Base-by-base conservation (phyloP, 345 rosid species). In the Linum trigynum region DNA sequence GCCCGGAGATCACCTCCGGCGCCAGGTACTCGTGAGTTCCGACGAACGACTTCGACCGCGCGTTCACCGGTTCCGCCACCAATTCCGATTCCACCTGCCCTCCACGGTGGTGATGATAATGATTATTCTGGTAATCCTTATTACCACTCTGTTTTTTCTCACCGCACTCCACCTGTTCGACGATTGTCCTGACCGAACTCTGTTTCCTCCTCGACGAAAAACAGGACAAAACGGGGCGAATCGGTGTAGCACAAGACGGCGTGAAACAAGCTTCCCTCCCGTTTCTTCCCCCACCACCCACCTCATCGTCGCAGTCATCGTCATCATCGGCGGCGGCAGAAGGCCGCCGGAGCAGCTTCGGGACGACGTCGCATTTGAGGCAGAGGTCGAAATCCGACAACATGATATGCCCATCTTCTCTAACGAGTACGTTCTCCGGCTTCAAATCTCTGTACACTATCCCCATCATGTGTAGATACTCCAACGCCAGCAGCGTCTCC, bases 21-120 rank as follows among this genome's bases (percentile, higher is more conserved):
- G 96, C 98, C 38, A 92, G 78, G 80, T 89, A 89, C 83, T 92
- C 98, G 77, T 92, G 97, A 38, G 98, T 92, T 2, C 97, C 98
- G 0, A 92, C 97, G 14, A 92, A 92, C 1, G 97, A 89, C 68
- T 81, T 87, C 5, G 98, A 92, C 41, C 84, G 74, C 23, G 92
- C 91, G 4, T 80, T 79, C 64, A 85, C 76, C 4, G 97, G 97
- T 68, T 92, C 98, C 0, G 90, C 91, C 55, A 92, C 86, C 71
- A 92, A 43, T 61, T 85, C 88, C 2, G 85, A 76, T 50, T 76
- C 78, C 1, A 69, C 63, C 5, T 39, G 32, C 37, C 37, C 38
- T 53, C 38, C 9, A 3, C 32, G 57, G 7, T 39, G 36, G 8
- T 0, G 32, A 1, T 23, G 32, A 23, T 23, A 23, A 23, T 23